Conservation (phyloP, 148 eudicot genomes). For the Gaultheria prostrata region DNA sequence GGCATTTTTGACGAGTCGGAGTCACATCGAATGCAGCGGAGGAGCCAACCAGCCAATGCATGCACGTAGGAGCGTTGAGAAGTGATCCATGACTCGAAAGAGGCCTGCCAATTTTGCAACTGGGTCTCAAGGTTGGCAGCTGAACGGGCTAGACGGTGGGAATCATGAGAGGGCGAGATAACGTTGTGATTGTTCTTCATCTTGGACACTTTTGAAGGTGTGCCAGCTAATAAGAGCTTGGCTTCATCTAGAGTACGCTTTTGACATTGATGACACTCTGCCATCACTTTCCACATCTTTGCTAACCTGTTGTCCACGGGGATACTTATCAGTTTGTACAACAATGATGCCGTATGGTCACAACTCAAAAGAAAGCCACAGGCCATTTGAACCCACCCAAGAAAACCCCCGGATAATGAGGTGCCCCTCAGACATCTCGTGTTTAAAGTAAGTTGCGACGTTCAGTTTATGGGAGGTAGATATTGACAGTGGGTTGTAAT, state of each 20-base stretch:
- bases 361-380: neutral
- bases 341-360: neutral
- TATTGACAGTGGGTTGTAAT: neutral
- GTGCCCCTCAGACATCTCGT: neutral
- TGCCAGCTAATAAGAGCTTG: conserved; percentile 78
- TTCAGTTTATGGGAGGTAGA: conserved; percentile 1
- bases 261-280: conserved; percentile 82
- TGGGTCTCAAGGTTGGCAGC: conserved; percentile 82
- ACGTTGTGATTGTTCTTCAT: conserved; percentile 47
- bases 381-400: neutral
- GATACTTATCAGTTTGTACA: neutral
- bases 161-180: conserved; percentile 51
- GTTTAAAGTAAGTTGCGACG: neutral
- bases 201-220: conserved; percentile 53
- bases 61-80: conserved; percentile 81
- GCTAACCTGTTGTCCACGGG: conserved; percentile 50
- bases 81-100: conserved; percentile 78
- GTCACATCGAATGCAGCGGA: conserved; percentile 60
- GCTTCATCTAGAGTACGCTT: conserved; percentile 90
- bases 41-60: conserved; percentile 77
- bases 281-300: conserved; percentile 93
- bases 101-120: conserved; percentile 77
- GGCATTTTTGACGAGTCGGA: conserved; percentile 65
- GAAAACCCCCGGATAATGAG: neutral
- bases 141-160: conserved; percentile 71